Evolutionary conservation across 225 moss, liverwort and hornwort genomes (phyloP).

Genomic region (Polytrichum formosum): DNA sequence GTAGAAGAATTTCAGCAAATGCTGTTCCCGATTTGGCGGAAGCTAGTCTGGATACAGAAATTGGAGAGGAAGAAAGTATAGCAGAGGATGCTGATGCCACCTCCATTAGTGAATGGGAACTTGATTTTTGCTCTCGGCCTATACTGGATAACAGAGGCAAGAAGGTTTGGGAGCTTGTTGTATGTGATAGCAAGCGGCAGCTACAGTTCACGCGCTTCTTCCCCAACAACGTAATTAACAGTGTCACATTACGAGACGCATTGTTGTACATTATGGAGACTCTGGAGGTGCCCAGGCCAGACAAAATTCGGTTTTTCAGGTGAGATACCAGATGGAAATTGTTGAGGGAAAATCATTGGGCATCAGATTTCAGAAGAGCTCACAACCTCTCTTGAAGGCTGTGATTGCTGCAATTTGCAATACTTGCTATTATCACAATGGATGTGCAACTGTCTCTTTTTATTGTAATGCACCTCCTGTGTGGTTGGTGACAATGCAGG

Average conservation of each 20-base stretch:
- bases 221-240: slow-evolving; percentile 93
- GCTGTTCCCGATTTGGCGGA: slow-evolving; percentile 55
- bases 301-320: slow-evolving; percentile 96
- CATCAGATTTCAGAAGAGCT: too few species aligned
- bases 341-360: too few species aligned
- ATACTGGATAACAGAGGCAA: slow-evolving; percentile 89
- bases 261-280: slow-evolving; percentile 79
- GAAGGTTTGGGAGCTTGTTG: slow-evolving; percentile 95
- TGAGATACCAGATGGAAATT: slow-evolving; percentile 12
- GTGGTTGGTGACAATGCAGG: neutral
- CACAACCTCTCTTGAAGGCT: too few species aligned
- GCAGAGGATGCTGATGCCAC: slow-evolving; percentile 74
- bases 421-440: too few species aligned
- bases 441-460: too few species aligned
- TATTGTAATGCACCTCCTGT: too few species aligned
- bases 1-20: slow-evolving; percentile 30
- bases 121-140: slow-evolving; percentile 94
- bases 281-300: slow-evolving; percentile 84
- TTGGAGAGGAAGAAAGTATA: slow-evolving; percentile 79
- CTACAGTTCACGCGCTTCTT: slow-evolving; percentile 85
- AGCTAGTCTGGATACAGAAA: slow-evolving; percentile 59
- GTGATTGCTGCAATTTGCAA: too few species aligned
- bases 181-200: slow-evolving; percentile 85
- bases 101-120: slow-evolving; percentile 85
- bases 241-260: slow-evolving; percentile 85